phyloP scores from a whole-genome alignment of 441 rosid species.

The Rhodomyrtus psidioides region DNA sequence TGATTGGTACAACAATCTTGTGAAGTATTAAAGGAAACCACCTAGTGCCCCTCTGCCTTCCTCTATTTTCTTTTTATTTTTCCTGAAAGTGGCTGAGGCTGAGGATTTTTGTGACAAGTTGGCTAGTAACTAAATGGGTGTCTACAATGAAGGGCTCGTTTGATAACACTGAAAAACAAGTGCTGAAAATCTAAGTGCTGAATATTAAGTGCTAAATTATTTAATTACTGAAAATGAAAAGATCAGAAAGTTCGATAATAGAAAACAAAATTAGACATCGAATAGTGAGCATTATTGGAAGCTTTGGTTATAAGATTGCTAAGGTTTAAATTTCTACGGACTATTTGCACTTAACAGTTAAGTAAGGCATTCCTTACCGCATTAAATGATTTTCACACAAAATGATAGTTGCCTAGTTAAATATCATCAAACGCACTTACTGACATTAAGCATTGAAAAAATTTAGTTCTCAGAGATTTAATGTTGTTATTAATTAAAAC shows the following conservation, averaged over 20 bases:
- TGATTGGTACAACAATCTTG: neutral
- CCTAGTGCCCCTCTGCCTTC: neutral
- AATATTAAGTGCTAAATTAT: neutral
- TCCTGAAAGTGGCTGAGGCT: neutral
- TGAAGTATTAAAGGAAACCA: neutral
- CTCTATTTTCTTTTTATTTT: neutral
- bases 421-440: neutral
- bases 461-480: neutral
- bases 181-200: neutral
- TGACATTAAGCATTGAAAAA: neutral
- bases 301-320: neutral
- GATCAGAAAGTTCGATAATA: neutral
- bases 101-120: neutral
- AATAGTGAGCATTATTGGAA: neutral
- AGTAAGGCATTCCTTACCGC: neutral
- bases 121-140: neutral
- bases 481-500: neutral
- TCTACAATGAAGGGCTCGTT: neutral
- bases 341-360: neutral
- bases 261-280: neutral
- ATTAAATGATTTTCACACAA: neutral
- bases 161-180: neutral
- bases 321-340: neutral
- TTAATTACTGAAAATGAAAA: neutral
- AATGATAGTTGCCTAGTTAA: neutral